Base-by-base conservation (phyloP, 495 filamentous ascomycete species). In the Aspergillus cavernicola region DNA sequence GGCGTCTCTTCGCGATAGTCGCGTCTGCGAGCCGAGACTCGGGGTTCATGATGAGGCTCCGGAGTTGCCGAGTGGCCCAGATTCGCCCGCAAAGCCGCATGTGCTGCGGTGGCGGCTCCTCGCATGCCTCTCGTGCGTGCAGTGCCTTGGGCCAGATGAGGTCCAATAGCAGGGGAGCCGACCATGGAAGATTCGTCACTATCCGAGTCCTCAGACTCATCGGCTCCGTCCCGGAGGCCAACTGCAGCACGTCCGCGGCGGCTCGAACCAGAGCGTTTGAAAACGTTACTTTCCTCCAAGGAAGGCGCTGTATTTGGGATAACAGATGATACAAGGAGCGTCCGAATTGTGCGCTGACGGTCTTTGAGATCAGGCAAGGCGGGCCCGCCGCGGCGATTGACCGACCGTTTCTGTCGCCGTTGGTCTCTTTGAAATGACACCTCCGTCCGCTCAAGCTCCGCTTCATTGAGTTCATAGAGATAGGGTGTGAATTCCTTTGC, bases 321-420 rank as follows among this genome's bases (percentile, higher is more conserved):
- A 23, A 93, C 88, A 4, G 86, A 87, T 18, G 93, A 97, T 3
- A 98, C 90, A 50, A 97, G 80, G 56, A 95, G 75, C 0, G 90
- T 95, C 12, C 93, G 83, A 49, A 97, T 90, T 2, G 92, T 96
- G 35, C 91, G 82, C 65, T 89, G 90, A 32, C 92, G 82, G 61
- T 98, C 95, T 65, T 97, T 97, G 26, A 98, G 81, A 72, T 98
- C 93, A 11, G 93, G 93, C 33, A 98, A 74, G 51, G 89, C 85
- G n/a, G 95, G 93, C 1, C 93, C 93, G 53, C 93, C 93, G 48
- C 93, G 84, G 41, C 93, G 83, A 64, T 96, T 97, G 50, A 96
- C 87, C 4, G 92, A 96, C 32, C 93, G 84, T 73, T 97, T 97
- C 71, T 96, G 91, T 43, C 92, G 81, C 52, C 93, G 80, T 68